Conservation (phyloP, 495 filamentous ascomycete species). For the Penicillium salamii region DNA sequence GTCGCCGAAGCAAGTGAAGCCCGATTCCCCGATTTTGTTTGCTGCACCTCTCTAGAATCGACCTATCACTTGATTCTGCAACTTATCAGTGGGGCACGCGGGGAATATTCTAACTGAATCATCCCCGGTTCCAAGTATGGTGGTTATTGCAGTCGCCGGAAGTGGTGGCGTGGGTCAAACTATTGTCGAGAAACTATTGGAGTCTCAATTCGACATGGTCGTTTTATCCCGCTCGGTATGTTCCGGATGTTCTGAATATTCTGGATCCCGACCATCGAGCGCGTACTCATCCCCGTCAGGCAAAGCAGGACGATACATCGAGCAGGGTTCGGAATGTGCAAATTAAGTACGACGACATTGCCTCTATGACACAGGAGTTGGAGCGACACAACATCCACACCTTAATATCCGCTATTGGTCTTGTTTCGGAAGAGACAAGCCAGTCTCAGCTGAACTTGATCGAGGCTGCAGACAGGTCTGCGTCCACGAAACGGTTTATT, state of each 20-base stretch:
- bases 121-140: constrained; percentile 18
- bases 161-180: constrained; percentile 51
- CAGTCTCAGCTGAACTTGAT: constrained; percentile 46
- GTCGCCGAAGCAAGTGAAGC: constrained; percentile 24
- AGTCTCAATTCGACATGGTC: constrained; percentile 39
- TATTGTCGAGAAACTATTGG: constrained; percentile 44
- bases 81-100: neutral
- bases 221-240: constrained; percentile 39
- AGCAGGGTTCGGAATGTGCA: constrained; percentile 17
- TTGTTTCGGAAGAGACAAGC: constrained; percentile 32
- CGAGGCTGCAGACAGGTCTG: constrained; percentile 44
- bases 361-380: constrained; percentile 33
- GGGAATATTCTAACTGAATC: neutral
- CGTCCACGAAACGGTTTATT: constrained; percentile 43
- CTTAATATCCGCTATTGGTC: constrained; percentile 48
- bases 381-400: constrained; percentile 49
- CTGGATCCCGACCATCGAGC: constrained; percentile 6
- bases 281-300: constrained; percentile 9
- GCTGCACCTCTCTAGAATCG: too few relatives aligned
- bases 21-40: constrained; percentile 26
- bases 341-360: constrained; percentile 44
- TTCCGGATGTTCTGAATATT: too few relatives aligned
- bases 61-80: neutral
- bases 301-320: constrained; percentile 7
- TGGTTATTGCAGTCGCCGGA: constrained; percentile 50